phyloP scores from a whole-genome alignment of 1,284 basidiomycete genomes.

The Ceratobasidium sp. region DNA sequence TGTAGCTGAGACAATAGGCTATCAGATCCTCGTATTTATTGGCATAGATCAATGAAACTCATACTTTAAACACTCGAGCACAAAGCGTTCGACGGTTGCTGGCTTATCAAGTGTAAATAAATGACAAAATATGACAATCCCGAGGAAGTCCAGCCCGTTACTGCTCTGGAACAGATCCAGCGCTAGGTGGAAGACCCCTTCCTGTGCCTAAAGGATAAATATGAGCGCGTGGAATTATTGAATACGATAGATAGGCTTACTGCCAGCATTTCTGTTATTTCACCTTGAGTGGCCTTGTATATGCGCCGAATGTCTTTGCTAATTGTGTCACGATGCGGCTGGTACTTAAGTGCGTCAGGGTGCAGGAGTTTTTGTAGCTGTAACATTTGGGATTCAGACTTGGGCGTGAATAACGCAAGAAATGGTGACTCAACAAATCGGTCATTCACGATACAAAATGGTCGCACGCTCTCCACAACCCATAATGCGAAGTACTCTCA shows the following conservation, averaged over 20 bases:
- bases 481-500: no score
- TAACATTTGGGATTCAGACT: not conserved
- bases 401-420: no score
- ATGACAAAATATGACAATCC: conserved; percentile 2
- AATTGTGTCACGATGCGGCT: not conserved
- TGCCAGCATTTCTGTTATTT: not conserved
- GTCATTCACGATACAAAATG: no score
- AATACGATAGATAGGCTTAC: not conserved
- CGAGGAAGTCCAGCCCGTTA: not conserved
- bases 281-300: not conserved
- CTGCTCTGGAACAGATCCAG: not conserved
- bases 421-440: not conserved
- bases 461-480: no score
- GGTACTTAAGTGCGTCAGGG: not conserved
- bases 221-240: not conserved
- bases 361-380: not conserved
- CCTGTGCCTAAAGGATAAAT: not conserved
- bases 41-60: not conserved
- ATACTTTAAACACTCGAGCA: conserved; percentile 3
- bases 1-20: not conserved
- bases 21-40: not conserved
- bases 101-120: not conserved
- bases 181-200: not conserved
- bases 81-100: not conserved
- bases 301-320: not conserved